phyloP scores from a whole-genome alignment of 805 yeast genomes.

The Candida insectalens region DNA sequence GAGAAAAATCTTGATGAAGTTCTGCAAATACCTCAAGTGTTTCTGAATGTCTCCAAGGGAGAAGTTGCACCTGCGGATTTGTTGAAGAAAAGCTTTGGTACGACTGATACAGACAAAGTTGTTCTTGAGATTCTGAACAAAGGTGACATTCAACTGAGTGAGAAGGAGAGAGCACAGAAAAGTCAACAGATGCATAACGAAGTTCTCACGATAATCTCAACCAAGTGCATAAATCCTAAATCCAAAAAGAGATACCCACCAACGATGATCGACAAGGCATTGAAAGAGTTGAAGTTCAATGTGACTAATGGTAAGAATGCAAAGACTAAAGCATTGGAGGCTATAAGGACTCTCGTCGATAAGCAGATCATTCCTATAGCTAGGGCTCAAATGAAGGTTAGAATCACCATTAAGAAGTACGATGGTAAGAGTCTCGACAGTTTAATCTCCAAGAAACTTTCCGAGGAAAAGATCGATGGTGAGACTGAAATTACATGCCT shows the following conservation, averaged over 20 bases:
- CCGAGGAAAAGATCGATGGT: conserved; percentile 6
- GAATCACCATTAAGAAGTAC: conserved; percentile 48
- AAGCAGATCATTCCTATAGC: conserved; percentile 87
- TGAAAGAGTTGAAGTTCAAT: conserved; percentile 71
- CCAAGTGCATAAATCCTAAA: conserved; percentile 86
- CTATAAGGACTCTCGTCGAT: conserved; percentile 66
- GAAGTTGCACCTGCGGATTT: conserved; percentile 87
- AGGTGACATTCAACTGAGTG: conserved; percentile 93
- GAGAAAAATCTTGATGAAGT: conserved; percentile 96
- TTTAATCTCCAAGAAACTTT: conserved; percentile 8
- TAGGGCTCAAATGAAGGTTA: conserved; percentile 87
- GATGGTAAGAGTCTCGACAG: conserved; percentile 25
- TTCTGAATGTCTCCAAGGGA: conserved; percentile 88
- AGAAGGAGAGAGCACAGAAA: conserved; percentile 80
- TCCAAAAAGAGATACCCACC: conserved; percentile 90
- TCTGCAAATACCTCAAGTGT: conserved; percentile 90
- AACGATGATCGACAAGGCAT: conserved; percentile 82
- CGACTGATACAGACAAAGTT: conserved; percentile 65
- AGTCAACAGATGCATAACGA: conserved; percentile 49
- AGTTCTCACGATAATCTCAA: conserved; percentile 70
- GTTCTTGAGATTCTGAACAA: conserved; percentile 74
- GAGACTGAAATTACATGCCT: conserved; percentile 9
- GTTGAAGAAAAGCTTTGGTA: conserved; percentile 59
- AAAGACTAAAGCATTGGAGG: conserved; percentile 86
- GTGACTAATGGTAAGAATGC: conserved; percentile 49